A percentile compares a stretch with the other conserved stretches of the same genome.
Evolutionary conservation across 2,329 filamentous ascomycete genomes (phyloP).

Genomic region (Rasamsonia emersonii): DNA sequence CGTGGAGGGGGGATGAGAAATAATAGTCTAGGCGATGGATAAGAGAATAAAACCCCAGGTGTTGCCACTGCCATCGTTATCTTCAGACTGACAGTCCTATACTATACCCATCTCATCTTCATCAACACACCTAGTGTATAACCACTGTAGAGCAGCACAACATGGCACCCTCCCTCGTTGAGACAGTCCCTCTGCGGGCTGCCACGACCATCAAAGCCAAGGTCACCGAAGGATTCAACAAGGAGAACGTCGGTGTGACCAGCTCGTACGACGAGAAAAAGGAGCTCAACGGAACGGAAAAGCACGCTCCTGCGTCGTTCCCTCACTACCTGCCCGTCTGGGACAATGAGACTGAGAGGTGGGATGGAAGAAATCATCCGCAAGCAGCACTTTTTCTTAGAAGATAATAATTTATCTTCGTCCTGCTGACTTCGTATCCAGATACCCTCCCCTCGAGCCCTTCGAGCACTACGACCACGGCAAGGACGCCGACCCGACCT

Average conservation of each 20-base stretch:
- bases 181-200: constrained; percentile 20
- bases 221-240: constrained; percentile 25
- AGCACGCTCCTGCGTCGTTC: constrained; percentile 52
- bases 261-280: constrained; percentile 35
- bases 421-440: too few relatives aligned
- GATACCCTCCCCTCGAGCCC: constrained; percentile 53
- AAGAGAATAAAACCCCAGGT: too few relatives aligned
- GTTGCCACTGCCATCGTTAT: too few relatives aligned
- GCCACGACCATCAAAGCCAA: constrained; percentile 17
- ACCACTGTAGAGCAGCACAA: too few relatives aligned
- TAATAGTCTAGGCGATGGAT: too few relatives aligned
- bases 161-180: constrained; percentile 29
- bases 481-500: constrained; percentile 61
- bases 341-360: constrained; percentile 44
- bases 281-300: constrained; percentile 46
- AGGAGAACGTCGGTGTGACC: constrained; percentile 28
- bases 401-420: too few relatives aligned
- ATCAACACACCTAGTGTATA: too few relatives aligned
- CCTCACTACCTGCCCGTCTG: constrained; percentile 66
- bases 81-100: too few relatives aligned
- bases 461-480: constrained; percentile 70
- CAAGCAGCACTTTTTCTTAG: too few relatives aligned
- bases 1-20: too few relatives aligned
- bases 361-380: too few relatives aligned
- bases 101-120: too few relatives aligned